Percentiles rank a stretch among this genome's conserved stretches.
Evolutionary conservation across 257 asterid genomes (phyloP).

Genomic region (Forsythia suspensa): DNA sequence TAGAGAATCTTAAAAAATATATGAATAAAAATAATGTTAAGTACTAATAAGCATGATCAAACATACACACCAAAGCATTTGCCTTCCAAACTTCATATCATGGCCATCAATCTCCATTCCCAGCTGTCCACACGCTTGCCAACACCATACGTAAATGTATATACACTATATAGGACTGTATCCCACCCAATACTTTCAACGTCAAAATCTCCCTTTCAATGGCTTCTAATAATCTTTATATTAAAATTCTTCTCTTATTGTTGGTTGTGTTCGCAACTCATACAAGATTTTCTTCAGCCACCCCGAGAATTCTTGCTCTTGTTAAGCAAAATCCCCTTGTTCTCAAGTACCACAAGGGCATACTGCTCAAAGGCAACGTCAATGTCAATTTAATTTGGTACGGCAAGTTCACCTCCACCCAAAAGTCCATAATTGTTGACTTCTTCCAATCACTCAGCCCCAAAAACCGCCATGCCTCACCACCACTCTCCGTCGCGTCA

Average conservation of each 20-base stretch:
- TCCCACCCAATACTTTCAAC: neutral
- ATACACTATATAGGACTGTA: neutral
- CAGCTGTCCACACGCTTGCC: conserved; percentile 1
- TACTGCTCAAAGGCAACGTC: conserved; percentile 37
- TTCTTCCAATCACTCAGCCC: conserved; percentile 18
- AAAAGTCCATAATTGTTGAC: conserved; percentile 15
- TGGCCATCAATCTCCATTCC: conserved; percentile 27
- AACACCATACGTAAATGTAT: neutral
- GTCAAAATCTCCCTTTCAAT: conserved; percentile 12
- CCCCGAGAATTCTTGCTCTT: conserved; percentile 35
- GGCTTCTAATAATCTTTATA: conserved; percentile 11
- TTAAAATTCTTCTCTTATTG: conserved; percentile 5
- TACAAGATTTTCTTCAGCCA: conserved; percentile 20
- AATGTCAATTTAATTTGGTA: conserved; percentile 44
- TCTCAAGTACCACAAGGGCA: conserved; percentile 38
- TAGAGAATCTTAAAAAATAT: too few relatives aligned
- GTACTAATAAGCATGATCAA: too few relatives aligned
- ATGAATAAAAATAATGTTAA: too few relatives aligned
- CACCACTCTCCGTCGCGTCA: conserved; percentile 25
- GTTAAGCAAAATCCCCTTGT: conserved; percentile 28
- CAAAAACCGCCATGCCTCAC: neutral
- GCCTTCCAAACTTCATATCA: neutral
- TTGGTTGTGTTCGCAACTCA: conserved; percentile 10
- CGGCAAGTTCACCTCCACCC: conserved; percentile 20
- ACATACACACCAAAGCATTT: neutral